phyloP scores from a whole-genome alignment of 164 flowering plant genomes.

The Vitis vinifera region DNA sequence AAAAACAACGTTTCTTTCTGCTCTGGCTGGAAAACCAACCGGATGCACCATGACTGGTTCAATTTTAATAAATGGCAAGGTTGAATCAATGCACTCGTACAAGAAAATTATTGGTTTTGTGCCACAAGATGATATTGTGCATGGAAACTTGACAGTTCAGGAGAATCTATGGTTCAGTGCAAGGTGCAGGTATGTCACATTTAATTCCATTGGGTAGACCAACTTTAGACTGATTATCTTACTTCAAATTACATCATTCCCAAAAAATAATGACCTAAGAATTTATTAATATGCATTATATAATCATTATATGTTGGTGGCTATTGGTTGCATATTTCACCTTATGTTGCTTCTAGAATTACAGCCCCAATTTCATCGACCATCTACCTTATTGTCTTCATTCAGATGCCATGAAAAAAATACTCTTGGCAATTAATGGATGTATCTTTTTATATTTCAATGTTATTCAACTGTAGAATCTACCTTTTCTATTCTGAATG shows the following conservation, averaged over 20 bases:
- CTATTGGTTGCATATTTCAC: background rate
- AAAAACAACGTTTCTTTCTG: slow-evolving; percentile 97
- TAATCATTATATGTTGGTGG: background rate
- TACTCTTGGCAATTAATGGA: too few species aligned
- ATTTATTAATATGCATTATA: background rate
- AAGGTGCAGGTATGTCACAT: slow-evolving; percentile 71
- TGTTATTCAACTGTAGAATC: too few species aligned
- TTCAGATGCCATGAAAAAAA: too few species aligned
- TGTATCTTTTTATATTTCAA: too few species aligned
- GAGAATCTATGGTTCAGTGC: slow-evolving; percentile 98
- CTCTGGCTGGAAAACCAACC: slow-evolving; percentile 78
- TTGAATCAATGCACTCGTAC: slow-evolving; percentile 77
- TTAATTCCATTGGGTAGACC: background rate
- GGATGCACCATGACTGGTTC: slow-evolving; percentile 70
- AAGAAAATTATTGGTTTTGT: slow-evolving; percentile 93
- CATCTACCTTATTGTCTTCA: too few species aligned
- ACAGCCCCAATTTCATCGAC: too few species aligned
- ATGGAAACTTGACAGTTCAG: slow-evolving; percentile 96
- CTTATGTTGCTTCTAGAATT: background rate
- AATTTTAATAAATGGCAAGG: slow-evolving; percentile 81
- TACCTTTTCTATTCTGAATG: too few species aligned
- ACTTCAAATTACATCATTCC: background rate
- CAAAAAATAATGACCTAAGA: background rate
- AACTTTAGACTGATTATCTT: background rate
- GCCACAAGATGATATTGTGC: slow-evolving; percentile 99